Conservation (phyloP, 1,139 yeast species). For the Entelexis paramagnoliae region DNA sequence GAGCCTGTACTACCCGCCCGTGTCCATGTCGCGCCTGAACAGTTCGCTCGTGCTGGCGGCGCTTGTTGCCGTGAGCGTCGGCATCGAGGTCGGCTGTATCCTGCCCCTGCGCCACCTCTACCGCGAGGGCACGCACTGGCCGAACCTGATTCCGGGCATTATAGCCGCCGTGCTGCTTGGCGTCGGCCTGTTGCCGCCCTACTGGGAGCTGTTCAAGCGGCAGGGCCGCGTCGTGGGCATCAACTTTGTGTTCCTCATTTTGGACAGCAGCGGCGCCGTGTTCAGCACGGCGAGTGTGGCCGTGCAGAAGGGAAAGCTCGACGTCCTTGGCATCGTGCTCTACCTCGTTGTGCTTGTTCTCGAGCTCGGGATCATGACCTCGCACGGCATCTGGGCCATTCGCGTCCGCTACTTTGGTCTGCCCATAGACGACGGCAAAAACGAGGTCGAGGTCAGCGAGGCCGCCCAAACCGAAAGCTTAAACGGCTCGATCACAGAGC, state of each 20-base stretch:
- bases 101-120: conserved; percentile 60
- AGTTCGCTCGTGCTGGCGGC: conserved; percentile 34
- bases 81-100: conserved; percentile 59
- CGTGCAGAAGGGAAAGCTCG: conserved; percentile 38
- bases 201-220: conserved; percentile 69
- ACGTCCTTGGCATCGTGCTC: conserved; percentile 64
- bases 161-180: conserved; percentile 69
- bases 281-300: conserved; percentile 52
- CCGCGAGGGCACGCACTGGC: conserved; percentile 52
- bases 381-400: conserved; percentile 64
- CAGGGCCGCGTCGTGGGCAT: conserved; percentile 80
- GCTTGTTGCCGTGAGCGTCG: conserved; percentile 43
- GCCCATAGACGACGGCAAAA: conserved; percentile 1
- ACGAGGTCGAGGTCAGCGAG: conserved; percentile 7
- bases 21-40: conserved; percentile 32
- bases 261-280: conserved; percentile 76
- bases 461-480: conserved; percentile 6
- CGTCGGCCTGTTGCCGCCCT: conserved; percentile 76
- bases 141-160: conserved; percentile 65
- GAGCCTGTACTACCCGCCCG: conserved; percentile 71
- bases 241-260: conserved; percentile 64
- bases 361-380: conserved; percentile 65
- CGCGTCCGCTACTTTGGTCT: conserved; percentile 29
- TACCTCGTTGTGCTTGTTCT: conserved; percentile 61
- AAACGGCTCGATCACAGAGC: conserved; percentile 9